phyloP scores from a whole-genome alignment of 179 eudicot species.

The Vitellaria paradoxa region DNA sequence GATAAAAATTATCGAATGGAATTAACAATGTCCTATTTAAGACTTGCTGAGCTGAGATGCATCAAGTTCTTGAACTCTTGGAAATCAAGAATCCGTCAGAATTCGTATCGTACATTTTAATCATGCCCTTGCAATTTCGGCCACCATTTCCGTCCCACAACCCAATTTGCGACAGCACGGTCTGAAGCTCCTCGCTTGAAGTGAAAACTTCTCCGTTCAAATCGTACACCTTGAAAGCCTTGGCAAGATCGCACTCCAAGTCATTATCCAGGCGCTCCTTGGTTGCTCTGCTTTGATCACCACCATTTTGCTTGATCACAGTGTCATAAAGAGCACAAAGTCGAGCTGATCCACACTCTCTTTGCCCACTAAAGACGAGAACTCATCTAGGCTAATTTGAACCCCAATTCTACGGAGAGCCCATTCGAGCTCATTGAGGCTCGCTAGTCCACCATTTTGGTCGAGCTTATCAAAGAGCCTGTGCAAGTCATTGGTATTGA shows the following conservation, averaged over 20 bases:
- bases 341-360: conserved; percentile 38
- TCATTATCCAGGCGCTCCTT: not conserved
- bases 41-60: conserved; percentile 7
- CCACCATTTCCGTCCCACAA: conserved; percentile 47
- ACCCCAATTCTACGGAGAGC: conserved; percentile 37
- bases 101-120: conserved; percentile 47
- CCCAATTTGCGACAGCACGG: conserved; percentile 53
- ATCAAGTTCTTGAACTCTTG: conserved; percentile 77
- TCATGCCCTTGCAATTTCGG: conserved; percentile 47
- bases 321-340: conserved; percentile 46
- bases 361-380: conserved; percentile 39
- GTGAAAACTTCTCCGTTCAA: conserved; percentile 63
- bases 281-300: not conserved
- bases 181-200: conserved; percentile 58
- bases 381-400: conserved; percentile 28
- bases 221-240: conserved; percentile 74
- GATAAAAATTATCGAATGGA: too few relatives aligned
- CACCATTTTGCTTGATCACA: not conserved
- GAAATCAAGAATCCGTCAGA: conserved; percentile 71
- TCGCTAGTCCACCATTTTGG: conserved; percentile 32
- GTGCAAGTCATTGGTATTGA: not conserved
- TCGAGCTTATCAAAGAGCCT: not conserved
- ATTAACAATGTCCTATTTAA: too few relatives aligned
- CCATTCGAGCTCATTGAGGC: conserved; percentile 48
- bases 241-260: conserved; percentile 36